Percentiles rank a stretch among this genome's conserved stretches.
Evolutionary conservation across 1,284 basidiomycete genomes (phyloP).

Genomic region (Ganoderma lingzhi): DNA sequence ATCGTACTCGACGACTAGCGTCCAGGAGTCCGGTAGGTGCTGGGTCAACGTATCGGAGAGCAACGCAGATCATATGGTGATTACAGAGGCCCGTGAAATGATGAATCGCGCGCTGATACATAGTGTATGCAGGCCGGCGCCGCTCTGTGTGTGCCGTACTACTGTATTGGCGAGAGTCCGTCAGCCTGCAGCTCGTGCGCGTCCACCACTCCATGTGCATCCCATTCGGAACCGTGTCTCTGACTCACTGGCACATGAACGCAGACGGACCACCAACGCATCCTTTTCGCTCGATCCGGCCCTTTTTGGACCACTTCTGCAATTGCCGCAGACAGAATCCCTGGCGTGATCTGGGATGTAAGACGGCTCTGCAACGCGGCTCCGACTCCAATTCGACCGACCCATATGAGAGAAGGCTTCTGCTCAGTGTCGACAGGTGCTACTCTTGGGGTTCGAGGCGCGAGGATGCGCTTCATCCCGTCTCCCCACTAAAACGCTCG

Average conservation of each 20-base stretch:
- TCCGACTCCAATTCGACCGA: not conserved
- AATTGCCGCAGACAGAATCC: not conserved
- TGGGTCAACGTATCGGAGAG: constrained; percentile 61
- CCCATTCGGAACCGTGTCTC: not conserved
- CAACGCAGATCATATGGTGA: not conserved
- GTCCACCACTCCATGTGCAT: not conserved
- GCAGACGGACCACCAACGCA: constrained; percentile 19
- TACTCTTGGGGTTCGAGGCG: not conserved
- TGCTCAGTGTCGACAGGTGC: not conserved
- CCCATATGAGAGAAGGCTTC: not conserved
- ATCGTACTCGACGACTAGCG: too few species aligned
- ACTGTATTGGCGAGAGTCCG: not conserved
- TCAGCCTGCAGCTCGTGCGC: not conserved
- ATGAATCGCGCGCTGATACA: too few species aligned
- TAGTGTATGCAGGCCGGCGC: not conserved
- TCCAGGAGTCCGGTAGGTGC: constrained; percentile 45
- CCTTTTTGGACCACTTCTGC: constrained; percentile 14
- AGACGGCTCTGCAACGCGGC: not conserved
- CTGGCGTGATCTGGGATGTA: not conserved
- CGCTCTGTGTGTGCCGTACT: not conserved
- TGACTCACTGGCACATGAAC: not conserved
- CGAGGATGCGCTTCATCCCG: too few species aligned
- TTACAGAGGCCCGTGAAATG: not conserved
- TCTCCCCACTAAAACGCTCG: too few species aligned
- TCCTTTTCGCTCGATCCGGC: constrained; percentile 15